These are phyloP conservation scores for Aethionema arabicum DNA, from an alignment of 345 rosid species.

Conservation along the genomic window DNA sequence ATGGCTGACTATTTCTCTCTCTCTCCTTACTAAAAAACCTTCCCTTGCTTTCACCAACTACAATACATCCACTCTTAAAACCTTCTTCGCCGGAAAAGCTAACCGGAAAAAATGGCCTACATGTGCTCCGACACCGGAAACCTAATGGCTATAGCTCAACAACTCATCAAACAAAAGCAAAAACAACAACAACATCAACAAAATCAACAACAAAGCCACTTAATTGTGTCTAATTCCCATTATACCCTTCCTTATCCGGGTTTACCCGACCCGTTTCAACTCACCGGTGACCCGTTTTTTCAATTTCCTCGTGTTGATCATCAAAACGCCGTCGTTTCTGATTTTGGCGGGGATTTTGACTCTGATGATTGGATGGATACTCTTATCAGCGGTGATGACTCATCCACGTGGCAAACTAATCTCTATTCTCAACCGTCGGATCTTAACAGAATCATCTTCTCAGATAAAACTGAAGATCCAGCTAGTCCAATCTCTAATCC, in stretches of 20 bases:
- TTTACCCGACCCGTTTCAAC: conserved; percentile 66
- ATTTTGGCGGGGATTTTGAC: conserved; percentile 69
- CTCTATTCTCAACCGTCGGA: conserved; percentile 36
- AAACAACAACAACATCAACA: conserved; percentile 62
- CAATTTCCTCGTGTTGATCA: conserved; percentile 63
- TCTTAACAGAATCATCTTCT: conserved; percentile 54
- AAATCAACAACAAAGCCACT: conserved; percentile 47
- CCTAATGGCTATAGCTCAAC: conserved; percentile 95
- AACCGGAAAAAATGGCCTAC: conserved; percentile 58
- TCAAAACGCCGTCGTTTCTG: conserved; percentile 28
- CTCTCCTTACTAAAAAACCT: conserved; percentile 1
- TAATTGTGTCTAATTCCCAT: conserved; percentile 32
- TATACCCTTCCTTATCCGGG: conserved; percentile 43
- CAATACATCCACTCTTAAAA: conserved; percentile 26
- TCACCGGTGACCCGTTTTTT: conserved; percentile 48
- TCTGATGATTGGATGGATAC: conserved; percentile 93
- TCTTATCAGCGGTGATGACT: conserved; percentile 64
- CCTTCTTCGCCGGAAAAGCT: conserved; percentile 30
- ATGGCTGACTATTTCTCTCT: conserved; percentile 10
- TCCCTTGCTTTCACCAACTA: conserved; percentile 23
- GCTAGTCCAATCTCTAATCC: conserved; percentile 30
- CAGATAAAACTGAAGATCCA: conserved; percentile 34
- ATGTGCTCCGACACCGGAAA: conserved; percentile 89
- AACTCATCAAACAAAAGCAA: conserved; percentile 86
- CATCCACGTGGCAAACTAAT: conserved; percentile 52